Conservation (phyloP, 805 yeast genomes). For the Monosporozyma solicola region DNA sequence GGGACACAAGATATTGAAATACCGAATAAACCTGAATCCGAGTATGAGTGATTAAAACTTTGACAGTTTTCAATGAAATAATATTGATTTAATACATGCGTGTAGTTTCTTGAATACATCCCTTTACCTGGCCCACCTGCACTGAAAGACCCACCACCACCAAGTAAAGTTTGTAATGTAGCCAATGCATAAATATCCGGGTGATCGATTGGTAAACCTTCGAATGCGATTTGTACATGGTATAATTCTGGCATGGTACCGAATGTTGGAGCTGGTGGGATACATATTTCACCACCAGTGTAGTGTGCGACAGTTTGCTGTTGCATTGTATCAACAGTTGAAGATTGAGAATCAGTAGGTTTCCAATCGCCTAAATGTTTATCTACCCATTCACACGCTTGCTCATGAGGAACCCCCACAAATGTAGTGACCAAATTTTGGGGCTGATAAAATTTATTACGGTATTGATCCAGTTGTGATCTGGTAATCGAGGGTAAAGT, state of each 20-base stretch:
- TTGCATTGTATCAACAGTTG: slow-evolving; percentile 5
- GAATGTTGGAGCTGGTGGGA: slow-evolving; percentile 45
- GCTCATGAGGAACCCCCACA: slow-evolving; percentile 69
- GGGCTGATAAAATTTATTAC: slow-evolving; percentile 63
- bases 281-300: slow-evolving; percentile 49
- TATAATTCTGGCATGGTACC: slow-evolving; percentile 72
- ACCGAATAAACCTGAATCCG: slow-evolving; percentile 88
- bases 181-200: slow-evolving; percentile 89
- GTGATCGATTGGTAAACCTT: slow-evolving; percentile 73
- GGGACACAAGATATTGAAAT: slow-evolving; percentile 78
- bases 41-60: slow-evolving; percentile 82
- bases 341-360: slow-evolving; percentile 17
- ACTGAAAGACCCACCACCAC: slow-evolving; percentile 95
- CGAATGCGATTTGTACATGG: slow-evolving; percentile 80
- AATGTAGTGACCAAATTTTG: slow-evolving; percentile 77
- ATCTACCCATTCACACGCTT: slow-evolving; percentile 56
- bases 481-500: slow-evolving; percentile 47
- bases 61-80: slow-evolving; percentile 85
- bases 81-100: slow-evolving; percentile 82
- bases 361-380: slow-evolving; percentile 58
- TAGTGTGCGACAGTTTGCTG: slow-evolving; percentile 37
- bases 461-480: slow-evolving; percentile 48
- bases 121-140: slow-evolving; percentile 99
- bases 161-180: slow-evolving; percentile 77
- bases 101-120: slow-evolving; percentile 90